Evolutionary conservation across 164 flowering plant genomes (phyloP).

Genomic region (Vitis cinerea): DNA sequence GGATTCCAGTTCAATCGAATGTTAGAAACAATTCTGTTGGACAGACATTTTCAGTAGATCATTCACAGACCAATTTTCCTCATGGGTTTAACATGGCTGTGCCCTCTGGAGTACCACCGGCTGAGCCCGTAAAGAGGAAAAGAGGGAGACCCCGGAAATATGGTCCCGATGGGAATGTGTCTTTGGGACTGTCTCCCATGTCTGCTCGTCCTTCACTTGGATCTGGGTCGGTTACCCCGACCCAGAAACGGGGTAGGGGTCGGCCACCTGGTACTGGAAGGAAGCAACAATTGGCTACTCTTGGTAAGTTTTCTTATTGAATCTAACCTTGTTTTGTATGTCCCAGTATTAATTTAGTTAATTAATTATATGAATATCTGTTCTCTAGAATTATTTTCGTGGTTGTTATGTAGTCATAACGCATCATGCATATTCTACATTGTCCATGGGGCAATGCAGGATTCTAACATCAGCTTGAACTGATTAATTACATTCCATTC

Average conservation of each 20-base stretch:
- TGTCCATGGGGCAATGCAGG: too few species aligned
- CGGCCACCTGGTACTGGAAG: slow-evolving; percentile 70
- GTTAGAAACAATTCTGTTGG: slow-evolving; percentile 22
- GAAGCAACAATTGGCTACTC: slow-evolving; percentile 57
- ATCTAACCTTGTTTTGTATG: slow-evolving; percentile 3
- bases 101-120: slow-evolving; percentile 23
- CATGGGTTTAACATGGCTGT: slow-evolving; percentile 30
- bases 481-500: too few species aligned
- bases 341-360: not conserved
- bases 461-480: too few species aligned
- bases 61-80: slow-evolving; percentile 28
- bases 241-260: slow-evolving; percentile 38
- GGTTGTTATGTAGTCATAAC: too few species aligned
- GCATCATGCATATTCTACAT: too few species aligned
- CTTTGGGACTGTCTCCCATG: slow-evolving; percentile 51
- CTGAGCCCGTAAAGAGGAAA: slow-evolving; percentile 56
- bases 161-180: slow-evolving; percentile 56
- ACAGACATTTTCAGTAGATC: slow-evolving; percentile 35
- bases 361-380: too few species aligned
- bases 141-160: slow-evolving; percentile 75
- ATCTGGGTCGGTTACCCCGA: slow-evolving; percentile 18
- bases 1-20: slow-evolving; percentile 34
- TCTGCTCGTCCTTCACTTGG: slow-evolving; percentile 27
- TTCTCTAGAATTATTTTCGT: too few species aligned
- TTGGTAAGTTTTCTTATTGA: slow-evolving; percentile 33